A percentile compares a stretch with the other conserved stretches of the same genome.
phyloP scores from a whole-genome alignment of 2,329 filamentous ascomycete genomes.

The Cercospora canescens region DNA sequence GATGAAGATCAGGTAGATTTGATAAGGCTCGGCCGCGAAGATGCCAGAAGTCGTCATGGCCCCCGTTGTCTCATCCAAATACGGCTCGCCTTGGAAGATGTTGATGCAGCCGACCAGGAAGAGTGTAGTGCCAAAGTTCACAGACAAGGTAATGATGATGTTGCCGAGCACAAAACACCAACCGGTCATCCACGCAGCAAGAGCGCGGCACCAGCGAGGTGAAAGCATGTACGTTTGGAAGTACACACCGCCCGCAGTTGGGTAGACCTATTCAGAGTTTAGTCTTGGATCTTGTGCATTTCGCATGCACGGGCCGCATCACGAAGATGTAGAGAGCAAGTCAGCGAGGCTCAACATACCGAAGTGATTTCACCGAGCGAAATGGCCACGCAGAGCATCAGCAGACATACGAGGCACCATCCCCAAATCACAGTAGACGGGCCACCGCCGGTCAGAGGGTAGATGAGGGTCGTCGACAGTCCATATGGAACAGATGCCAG shows the following conservation, averaged over 20 bases:
- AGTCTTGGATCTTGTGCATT: slow-evolving; percentile 8
- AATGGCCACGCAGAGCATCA: slow-evolving; percentile 69
- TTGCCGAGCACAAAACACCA: slow-evolving; percentile 79
- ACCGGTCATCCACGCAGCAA: slow-evolving; percentile 70
- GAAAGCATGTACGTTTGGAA: slow-evolving; percentile 78
- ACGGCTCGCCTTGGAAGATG: slow-evolving; percentile 48
- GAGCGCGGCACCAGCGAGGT: slow-evolving; percentile 58
- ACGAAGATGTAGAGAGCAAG: neutral
- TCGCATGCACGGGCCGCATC: neutral
- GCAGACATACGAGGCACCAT: slow-evolving; percentile 67
- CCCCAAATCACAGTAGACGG: slow-evolving; percentile 72
- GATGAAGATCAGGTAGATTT: slow-evolving; percentile 52
- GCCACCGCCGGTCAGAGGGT: slow-evolving; percentile 66
- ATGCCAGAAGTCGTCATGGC: slow-evolving; percentile 44
- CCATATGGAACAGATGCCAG: slow-evolving; percentile 74
- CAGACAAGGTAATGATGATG: slow-evolving; percentile 79
- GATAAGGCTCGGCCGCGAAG: slow-evolving; percentile 46
- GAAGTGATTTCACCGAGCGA: slow-evolving; percentile 74
- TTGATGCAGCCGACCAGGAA: slow-evolving; percentile 58
- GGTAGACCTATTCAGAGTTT: slow-evolving; percentile 37
- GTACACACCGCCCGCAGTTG: slow-evolving; percentile 69
- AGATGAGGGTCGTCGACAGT: slow-evolving; percentile 68
- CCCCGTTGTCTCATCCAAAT: neutral
- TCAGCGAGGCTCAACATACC: slow-evolving; percentile 32
- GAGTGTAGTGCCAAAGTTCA: slow-evolving; percentile 69